Conservation (phyloP, 345 rosid species). For the Xanthoceras sorbifolium region DNA sequence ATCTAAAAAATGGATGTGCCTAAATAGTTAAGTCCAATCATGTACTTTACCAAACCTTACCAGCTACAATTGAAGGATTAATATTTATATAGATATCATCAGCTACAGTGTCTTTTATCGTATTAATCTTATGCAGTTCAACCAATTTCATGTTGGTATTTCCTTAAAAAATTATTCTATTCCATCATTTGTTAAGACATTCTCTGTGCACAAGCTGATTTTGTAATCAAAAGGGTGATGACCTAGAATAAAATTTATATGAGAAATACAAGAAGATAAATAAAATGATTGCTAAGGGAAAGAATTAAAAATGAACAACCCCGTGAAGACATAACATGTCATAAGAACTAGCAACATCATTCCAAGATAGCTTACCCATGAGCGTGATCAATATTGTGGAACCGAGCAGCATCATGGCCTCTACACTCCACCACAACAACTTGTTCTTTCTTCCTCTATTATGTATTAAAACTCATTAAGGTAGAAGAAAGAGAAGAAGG, state of each 20-base stretch:
- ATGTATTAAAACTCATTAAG: slow-evolving; percentile 8
- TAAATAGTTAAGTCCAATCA: neutral
- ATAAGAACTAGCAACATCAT: neutral
- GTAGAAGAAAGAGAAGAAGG: neutral
- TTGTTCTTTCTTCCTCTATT: slow-evolving; percentile 71
- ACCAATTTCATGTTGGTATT: neutral
- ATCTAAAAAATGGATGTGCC: too few relatives aligned
- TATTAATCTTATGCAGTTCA: neutral
- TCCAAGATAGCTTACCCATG: slow-evolving; percentile 63
- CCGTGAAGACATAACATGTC: neutral
- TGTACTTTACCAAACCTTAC: neutral
- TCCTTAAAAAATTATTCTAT: neutral
- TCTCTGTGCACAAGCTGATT: neutral
- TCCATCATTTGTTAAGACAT: neutral
- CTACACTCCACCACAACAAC: slow-evolving; percentile 80
- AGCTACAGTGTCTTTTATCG: neutral
- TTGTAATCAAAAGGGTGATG: neutral
- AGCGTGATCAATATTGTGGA: slow-evolving; percentile 70
- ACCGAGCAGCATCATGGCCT: slow-evolving; percentile 95
- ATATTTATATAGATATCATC: neutral
- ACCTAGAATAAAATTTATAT: neutral
- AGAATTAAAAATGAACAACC: neutral
- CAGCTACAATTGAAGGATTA: neutral
- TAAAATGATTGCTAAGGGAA: neutral
- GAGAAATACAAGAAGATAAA: neutral